phyloP scores from a whole-genome alignment of 192 early-diverging fungal species.

The Backusella morwellensis region DNA sequence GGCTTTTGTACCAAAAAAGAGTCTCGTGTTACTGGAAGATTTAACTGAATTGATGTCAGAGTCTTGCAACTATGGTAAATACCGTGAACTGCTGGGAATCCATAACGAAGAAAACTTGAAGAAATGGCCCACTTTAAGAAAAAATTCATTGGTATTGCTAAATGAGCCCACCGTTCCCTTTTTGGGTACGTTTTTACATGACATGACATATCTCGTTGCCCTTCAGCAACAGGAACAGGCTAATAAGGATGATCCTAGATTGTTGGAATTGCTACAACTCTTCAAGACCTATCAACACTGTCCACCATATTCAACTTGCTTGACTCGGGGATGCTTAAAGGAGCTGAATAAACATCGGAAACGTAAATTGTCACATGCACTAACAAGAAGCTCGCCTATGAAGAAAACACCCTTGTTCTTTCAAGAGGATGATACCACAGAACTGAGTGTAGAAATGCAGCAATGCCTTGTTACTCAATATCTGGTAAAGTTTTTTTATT shows the following conservation, averaged over 20 bases:
- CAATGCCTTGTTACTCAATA: slow-evolving; percentile 59
- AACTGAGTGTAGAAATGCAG: slow-evolving; percentile 47
- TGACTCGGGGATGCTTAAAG: slow-evolving; percentile 43
- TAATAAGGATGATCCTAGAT: slow-evolving; percentile 41
- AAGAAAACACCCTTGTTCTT: slow-evolving; percentile 29
- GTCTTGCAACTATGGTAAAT: slow-evolving; percentile 61
- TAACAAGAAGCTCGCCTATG: slow-evolving; percentile 42
- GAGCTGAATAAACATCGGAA: slow-evolving; percentile 44
- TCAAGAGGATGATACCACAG: slow-evolving; percentile 36
- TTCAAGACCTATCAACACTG: slow-evolving; percentile 52
- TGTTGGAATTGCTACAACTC: slow-evolving; percentile 55
- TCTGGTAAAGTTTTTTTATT: slow-evolving; percentile 41
- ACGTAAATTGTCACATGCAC: slow-evolving; percentile 43
- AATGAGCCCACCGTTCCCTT: slow-evolving; percentile 66
- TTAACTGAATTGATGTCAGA: slow-evolving; percentile 62
- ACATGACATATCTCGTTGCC: slow-evolving; percentile 69
- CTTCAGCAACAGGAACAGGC: slow-evolving; percentile 20
- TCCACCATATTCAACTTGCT: slow-evolving; percentile 46
- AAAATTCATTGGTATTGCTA: background rate
- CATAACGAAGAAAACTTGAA: background rate
- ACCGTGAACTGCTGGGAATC: slow-evolving; percentile 44
- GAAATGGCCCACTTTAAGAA: background rate
- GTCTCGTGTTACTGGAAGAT: slow-evolving; percentile 46
- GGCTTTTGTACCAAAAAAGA: slow-evolving; percentile 62
- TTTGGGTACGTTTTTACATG: slow-evolving; percentile 73